Evolutionary conservation across 805 yeast species (phyloP).

Genomic region (Saccharomycopsis fibuligera): DNA sequence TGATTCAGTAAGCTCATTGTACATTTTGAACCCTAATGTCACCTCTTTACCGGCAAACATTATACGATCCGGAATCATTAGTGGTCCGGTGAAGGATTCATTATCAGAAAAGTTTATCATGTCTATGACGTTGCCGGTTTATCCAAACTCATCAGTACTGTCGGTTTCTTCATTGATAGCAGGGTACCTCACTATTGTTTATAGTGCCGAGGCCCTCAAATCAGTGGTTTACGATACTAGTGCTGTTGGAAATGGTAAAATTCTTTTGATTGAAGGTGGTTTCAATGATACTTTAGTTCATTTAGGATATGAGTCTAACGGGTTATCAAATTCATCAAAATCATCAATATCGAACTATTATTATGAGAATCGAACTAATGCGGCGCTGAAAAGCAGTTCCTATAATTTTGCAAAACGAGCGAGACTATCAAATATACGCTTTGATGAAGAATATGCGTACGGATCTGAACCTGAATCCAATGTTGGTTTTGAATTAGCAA

Average conservation of each 20-base stretch:
- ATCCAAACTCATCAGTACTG: conserved; percentile 64
- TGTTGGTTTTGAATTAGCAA: too few relatives aligned
- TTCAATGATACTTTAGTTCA: conserved; percentile 16
- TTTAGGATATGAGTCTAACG: conserved; percentile 8
- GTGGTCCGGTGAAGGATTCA: conserved; percentile 58
- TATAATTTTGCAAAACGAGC: neutral
- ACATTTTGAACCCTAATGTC: conserved; percentile 44
- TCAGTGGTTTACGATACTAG: conserved; percentile 37
- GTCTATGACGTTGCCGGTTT: conserved; percentile 75
- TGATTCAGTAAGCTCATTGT: conserved; percentile 33
- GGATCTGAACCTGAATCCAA: too few relatives aligned
- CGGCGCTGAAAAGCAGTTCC: neutral
- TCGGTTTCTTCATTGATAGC: conserved; percentile 51
- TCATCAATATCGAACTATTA: neutral
- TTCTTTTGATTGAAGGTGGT: conserved; percentile 25
- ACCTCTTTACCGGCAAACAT: conserved; percentile 39
- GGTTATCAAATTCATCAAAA: conserved; percentile 1
- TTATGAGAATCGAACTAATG: too few relatives aligned
- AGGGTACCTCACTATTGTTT: conserved; percentile 63
- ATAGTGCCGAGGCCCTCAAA: conserved; percentile 39
- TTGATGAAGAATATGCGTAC: too few relatives aligned
- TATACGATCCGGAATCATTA: conserved; percentile 41
- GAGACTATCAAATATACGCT: conserved; percentile 2
- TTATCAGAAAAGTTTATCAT: conserved; percentile 40
- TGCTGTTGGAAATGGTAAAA: conserved; percentile 30